These are phyloP conservation scores for Rhodotorula toruloides DNA, from an alignment of 768 basidiomycete species.

Conservation along the genomic window DNA sequence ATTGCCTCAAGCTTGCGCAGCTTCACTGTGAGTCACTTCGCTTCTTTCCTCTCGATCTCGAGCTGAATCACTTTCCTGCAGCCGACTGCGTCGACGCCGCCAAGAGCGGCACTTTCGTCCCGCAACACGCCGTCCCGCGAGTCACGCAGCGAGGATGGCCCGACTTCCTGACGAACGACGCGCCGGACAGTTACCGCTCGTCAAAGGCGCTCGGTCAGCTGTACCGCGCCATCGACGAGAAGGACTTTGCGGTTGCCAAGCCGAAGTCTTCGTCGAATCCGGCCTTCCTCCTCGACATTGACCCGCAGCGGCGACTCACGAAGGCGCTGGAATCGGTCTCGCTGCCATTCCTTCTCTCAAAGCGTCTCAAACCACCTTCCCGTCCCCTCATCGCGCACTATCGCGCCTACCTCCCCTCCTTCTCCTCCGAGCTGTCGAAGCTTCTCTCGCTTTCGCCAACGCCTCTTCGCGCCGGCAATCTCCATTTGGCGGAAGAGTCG, in stretches of 20 bases:
- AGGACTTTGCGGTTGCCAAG: neutral
- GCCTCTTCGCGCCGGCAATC: neutral
- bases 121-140: neutral
- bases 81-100: constrained; percentile 24
- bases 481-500: constrained; percentile 7
- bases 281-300: neutral
- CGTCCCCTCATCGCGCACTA: neutral
- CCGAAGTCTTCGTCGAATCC: neutral
- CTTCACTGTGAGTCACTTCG: constrained; percentile 21
- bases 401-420: neutral
- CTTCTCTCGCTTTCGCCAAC: neutral
- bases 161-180: constrained; percentile 45
- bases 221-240: constrained; percentile 57
- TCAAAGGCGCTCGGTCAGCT: constrained; percentile 64
- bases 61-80: neutral
- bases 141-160: constrained; percentile 8
- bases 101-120: constrained; percentile 12
- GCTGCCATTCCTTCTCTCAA: neutral
- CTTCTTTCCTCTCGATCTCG: neutral
- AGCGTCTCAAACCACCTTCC: neutral
- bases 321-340: neutral
- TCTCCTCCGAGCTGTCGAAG: constrained; percentile 7
- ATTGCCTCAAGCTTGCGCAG: constrained; percentile 37
- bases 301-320: neutral
- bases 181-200: constrained; percentile 67